Evolutionary conservation across 176 grass and related monocot species (phyloP), one percentile per base, ranked within the genome.

Genomic region (Ampelocalamus luodianensis): DNA sequence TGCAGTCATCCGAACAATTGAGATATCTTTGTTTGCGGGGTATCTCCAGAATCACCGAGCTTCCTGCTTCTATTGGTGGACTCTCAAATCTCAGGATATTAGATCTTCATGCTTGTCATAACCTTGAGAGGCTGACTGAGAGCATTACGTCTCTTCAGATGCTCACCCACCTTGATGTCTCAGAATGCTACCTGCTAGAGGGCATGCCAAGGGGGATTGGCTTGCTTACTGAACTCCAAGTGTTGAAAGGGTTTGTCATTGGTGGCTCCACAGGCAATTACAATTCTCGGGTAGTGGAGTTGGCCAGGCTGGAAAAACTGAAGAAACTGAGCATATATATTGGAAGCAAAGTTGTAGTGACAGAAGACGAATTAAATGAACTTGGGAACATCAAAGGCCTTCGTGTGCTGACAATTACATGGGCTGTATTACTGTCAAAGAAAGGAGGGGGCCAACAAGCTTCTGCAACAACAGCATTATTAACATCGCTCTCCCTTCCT

Each of bases 101-200:
- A 24, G 94, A 97, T 58, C 81, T 97, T 77, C 89, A 90, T 76
- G 87, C 94, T 59, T 97, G 94, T 88, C 94, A 97, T 77, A 97
- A 97, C 75, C 85, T 97, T 58, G 94, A 93, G 77, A 90, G 80
- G 69, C 62, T 97, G 43, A 74, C 82, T 37, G 15, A 13, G 15
- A 76, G 45, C 8, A 78, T 97, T 64, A 83, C 62, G 0, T 90
- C 76, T 44, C 51, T 89, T 59, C 58, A 84, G 40, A 93, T 86
- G 76, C 74, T 97, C 45, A 80, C 89, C 42, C 89, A 91, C 68
- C 85, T 94, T 53, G 94, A 97, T 55, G 85, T 97, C 8, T 97
- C 94, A 69, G 89, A 92, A 38, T 97, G 94, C 81, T 90, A 94
- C 71, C 45, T 92, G 67, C 87, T 97, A 46, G 85, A 97, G 65